Evolutionary conservation across 768 basidiomycete genomes (phyloP).

Genomic region (Termitomyces sp.): DNA sequence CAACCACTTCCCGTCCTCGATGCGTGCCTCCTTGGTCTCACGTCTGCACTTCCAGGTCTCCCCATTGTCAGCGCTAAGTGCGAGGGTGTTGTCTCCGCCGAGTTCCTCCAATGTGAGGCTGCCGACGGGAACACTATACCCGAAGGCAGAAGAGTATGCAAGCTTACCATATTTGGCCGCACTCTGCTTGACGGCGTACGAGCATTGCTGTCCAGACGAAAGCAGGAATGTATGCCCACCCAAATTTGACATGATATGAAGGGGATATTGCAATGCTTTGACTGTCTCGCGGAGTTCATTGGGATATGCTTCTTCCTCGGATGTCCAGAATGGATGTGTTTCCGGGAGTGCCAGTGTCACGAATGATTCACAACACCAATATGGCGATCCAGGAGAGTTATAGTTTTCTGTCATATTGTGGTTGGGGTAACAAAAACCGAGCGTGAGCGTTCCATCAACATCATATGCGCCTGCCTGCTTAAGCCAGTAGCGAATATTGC

Average conservation of each 20-base stretch:
- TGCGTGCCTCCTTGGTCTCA: slow-evolving; percentile 53
- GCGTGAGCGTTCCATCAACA: slow-evolving; percentile 63
- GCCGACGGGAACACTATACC: slow-evolving; percentile 68
- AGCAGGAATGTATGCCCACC: slow-evolving; percentile 66
- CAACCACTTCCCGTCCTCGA: slow-evolving; percentile 50
- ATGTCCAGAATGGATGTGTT: slow-evolving; percentile 68
- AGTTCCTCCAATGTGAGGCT: slow-evolving; percentile 65
- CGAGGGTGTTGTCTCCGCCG: slow-evolving; percentile 65
- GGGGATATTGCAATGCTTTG: slow-evolving; percentile 52
- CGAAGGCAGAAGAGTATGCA: slow-evolving; percentile 73
- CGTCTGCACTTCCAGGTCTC: slow-evolving; percentile 71
- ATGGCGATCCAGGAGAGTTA: slow-evolving; percentile 73
- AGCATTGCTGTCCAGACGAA: slow-evolving; percentile 74
- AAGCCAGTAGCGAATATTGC: slow-evolving; percentile 70
- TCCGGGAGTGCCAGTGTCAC: slow-evolving; percentile 57
- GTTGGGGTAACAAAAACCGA: slow-evolving; percentile 67
- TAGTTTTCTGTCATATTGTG: slow-evolving; percentile 77
- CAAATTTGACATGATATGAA: slow-evolving; percentile 61
- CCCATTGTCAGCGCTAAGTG: slow-evolving; percentile 62
- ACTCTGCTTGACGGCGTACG: slow-evolving; percentile 73
- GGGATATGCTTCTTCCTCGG: slow-evolving; percentile 64
- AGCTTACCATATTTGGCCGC: slow-evolving; percentile 78
- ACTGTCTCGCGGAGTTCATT: slow-evolving; percentile 35
- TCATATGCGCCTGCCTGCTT: slow-evolving; percentile 56
- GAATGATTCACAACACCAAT: slow-evolving; percentile 82